A percentile compares a stretch with the other conserved stretches of the same genome.
These are phyloP conservation scores for Amborella trichopoda DNA, from an alignment of 164 flowering plant genomes.

Conservation along the genomic window DNA sequence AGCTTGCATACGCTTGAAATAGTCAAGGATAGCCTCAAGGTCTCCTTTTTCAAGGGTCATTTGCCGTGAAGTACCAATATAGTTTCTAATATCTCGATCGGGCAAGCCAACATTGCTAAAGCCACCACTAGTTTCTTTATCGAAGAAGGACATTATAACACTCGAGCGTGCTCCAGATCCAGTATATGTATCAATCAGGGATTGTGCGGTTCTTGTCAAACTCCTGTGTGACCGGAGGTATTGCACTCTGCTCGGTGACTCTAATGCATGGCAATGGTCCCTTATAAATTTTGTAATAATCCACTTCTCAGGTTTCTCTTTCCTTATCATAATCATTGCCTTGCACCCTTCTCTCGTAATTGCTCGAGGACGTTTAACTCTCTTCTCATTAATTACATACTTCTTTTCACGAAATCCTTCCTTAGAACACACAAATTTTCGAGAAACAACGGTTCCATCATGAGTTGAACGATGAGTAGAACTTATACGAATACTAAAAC, in stretches of 20 bases:
- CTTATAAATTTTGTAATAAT: slow-evolving; percentile 4
- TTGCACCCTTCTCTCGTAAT: slow-evolving; percentile 4
- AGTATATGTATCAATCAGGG: slow-evolving; percentile 5
- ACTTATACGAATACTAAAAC: slow-evolving; percentile 7
- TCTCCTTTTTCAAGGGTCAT: slow-evolving; percentile 1
- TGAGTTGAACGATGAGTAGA: slow-evolving; percentile 5
- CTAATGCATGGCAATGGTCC: slow-evolving; percentile 7
- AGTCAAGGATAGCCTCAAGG: slow-evolving; percentile 5
- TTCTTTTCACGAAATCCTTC: slow-evolving; percentile 8
- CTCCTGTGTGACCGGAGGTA: slow-evolving; percentile 37
- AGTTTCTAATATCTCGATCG: neutral
- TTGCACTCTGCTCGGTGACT: slow-evolving; percentile 48
- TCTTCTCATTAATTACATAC: neutral
- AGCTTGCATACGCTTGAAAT: slow-evolving; percentile 6
- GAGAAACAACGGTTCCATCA: slow-evolving; percentile 4
- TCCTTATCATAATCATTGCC: slow-evolving; percentile 7
- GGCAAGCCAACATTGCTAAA: slow-evolving; percentile 12
- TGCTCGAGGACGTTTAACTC: neutral
- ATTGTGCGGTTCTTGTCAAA: slow-evolving; percentile 14
- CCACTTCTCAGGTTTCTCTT: slow-evolving; percentile 4
- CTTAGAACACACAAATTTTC: slow-evolving; percentile 5
- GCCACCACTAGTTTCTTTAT: neutral
- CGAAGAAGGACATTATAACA: neutral
- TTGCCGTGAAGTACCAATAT: neutral
- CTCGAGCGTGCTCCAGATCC: neutral